Evolutionary conservation across 371 early-diverging fungal species (phyloP).

Genomic region (Gilbertella persicaria): DNA sequence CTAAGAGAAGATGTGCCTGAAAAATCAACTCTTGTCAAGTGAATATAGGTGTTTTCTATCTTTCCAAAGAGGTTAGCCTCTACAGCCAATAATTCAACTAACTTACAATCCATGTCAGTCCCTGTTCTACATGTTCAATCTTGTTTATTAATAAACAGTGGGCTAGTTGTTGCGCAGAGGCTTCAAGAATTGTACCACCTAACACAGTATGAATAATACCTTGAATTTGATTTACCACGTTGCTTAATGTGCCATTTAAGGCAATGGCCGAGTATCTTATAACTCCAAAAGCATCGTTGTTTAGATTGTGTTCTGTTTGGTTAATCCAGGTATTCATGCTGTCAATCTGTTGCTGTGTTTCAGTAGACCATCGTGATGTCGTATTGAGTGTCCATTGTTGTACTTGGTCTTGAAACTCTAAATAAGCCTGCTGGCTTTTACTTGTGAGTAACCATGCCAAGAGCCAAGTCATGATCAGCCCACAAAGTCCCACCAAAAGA

Average conservation of each 20-base stretch:
- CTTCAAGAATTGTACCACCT: slow-evolving; percentile 37
- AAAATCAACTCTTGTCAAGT: slow-evolving; percentile 3
- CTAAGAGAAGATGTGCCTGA: too few species aligned
- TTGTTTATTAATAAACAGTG: slow-evolving; percentile 37
- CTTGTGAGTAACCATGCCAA: slow-evolving; percentile 1
- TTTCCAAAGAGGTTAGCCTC: neutral
- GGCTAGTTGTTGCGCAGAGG: slow-evolving; percentile 31
- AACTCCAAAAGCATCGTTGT: slow-evolving; percentile 27
- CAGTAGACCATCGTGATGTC: slow-evolving; percentile 8
- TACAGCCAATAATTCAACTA: neutral
- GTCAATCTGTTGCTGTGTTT: slow-evolving; percentile 1
- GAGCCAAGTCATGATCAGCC: slow-evolving; percentile 7
- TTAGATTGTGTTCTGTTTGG: slow-evolving; percentile 26
- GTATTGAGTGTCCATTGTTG: slow-evolving; percentile 4
- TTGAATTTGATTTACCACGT: slow-evolving; percentile 25
- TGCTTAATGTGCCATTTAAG: slow-evolving; percentile 31
- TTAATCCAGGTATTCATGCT: slow-evolving; percentile 31
- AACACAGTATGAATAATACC: slow-evolving; percentile 18
- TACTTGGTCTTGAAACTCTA: neutral
- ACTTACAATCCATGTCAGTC: slow-evolving; percentile 48
- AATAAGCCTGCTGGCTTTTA: neutral
- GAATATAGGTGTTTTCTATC: slow-evolving; percentile 11
- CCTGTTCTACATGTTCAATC: slow-evolving; percentile 36
- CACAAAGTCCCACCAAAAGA: slow-evolving; percentile 26
- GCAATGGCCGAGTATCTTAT: slow-evolving; percentile 23